Evolutionary conservation across 176 grass and related monocot genomes (phyloP), one percentile per base, ranked within the genome.

Genomic region (Coix lacrymajobi): DNA sequence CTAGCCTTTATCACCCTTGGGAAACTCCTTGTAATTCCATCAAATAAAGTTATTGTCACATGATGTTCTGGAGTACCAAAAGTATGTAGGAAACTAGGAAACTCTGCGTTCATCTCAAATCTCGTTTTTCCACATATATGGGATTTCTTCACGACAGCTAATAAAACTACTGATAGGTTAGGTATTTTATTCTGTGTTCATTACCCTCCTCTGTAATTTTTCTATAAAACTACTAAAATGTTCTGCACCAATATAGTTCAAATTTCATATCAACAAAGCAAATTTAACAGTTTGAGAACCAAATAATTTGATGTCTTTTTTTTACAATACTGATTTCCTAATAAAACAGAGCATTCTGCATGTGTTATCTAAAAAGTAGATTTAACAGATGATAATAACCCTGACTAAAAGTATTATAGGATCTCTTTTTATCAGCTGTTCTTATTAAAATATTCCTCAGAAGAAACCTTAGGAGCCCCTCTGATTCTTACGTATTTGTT

Each of bases 401-500:
- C 43, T 76, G 7, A 71, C 54, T 64, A 62, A 71, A 71, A 54
- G 10, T 48, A 62, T 31, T 9, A 9, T 68, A 70, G 11, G 68
- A 39, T 58, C n/a, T n/a, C 43, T 0, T 75, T 88, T 71, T 78
- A 65, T 11, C 54, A 66, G 36, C 34, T 67, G 19, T 64, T 11
- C 29, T 38, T 60, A 73, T 79, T n/a, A 46, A 88, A 66, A 17
- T 51, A 67, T 84, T 74, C 57, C 41, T 64, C 3, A 4, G 25
- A 83, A 54, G 25, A 88, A 79, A 79, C 60, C 8, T 33, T 78
- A 44, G 33, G 33, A 79, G 11, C 37, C 26, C 13, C 20, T 79
- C 40, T 63, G 69, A 72, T 43, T 73, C 14, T 73, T 36, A 73
- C 48, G 20, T 80, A 46, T 41, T 89, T 83, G 7, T 83, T 91